Base-by-base conservation (phyloP, 176 grass and related monocot genomes). In the Melocanna baccifera region DNA sequence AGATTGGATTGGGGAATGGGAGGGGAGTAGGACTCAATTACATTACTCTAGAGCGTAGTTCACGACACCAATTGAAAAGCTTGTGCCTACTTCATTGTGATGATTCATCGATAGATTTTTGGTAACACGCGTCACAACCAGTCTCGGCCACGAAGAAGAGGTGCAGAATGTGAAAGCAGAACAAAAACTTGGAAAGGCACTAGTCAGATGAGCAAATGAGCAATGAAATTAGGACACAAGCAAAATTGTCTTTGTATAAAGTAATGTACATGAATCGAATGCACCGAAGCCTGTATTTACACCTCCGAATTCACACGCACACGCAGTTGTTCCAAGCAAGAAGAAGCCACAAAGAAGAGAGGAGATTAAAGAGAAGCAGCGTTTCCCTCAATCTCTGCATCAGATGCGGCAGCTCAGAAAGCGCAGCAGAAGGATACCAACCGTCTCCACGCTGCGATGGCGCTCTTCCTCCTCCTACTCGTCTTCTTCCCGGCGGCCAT, bases 381-480 rank as follows among this genome's bases (percentile, higher is more conserved):
- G 4, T 25, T 43, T 71, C 1, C 13, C 12, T 6, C 7, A 0
- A 2, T 53, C 71, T 69, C 14, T 41, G 48, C 41, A 68, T 30
- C 10, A 3, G 59, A 6, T 8, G 29, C 13, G 64, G 34, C 29
- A 5, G 43, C 46, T 81, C 81, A 83, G 81, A 86, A 71, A 12
- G 76, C 58, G 68, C 58, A 66, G 85, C 77, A 81, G 77, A 28
- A 81, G n/a, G 77, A 30, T 19, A 43, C 76, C 0, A 86, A 32
- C n/a, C 15, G 48, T 16, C 48, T 51, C 48, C 48, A 51, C 4
- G 0, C 34, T 58, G 36, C 69, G 20, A 5, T 28, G 47, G 20
- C 59, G 18, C 7, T 5, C 83, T 55, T 39, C 7, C 45, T 14
- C 30, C 34, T 1, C n/a, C 1, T 42, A 9, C 40, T 7, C 58